phyloP scores from a whole-genome alignment of 768 basidiomycete genomes.

The Lenzites betulinus region DNA sequence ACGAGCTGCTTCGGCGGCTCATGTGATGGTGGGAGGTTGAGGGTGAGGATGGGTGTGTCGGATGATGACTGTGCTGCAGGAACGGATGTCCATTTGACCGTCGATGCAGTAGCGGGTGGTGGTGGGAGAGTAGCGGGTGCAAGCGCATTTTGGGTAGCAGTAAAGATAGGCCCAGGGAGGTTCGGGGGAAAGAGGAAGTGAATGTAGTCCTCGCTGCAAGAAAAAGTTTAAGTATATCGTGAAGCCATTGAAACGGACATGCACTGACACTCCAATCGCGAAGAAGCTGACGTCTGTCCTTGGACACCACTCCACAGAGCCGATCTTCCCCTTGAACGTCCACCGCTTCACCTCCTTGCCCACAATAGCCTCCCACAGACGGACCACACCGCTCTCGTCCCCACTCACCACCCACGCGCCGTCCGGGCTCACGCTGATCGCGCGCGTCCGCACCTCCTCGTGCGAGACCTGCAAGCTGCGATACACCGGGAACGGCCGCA shows the following conservation, averaged over 20 bases:
- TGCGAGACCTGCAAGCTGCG: conserved; percentile 73
- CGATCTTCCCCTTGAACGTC: conserved; percentile 78
- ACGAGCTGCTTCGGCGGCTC: conserved; percentile 77
- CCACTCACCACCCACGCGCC: conserved; percentile 92
- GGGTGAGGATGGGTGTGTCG: conserved; percentile 59
- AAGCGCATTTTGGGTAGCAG: conserved; percentile 61
- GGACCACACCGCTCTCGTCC: conserved; percentile 83
- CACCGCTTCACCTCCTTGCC: conserved; percentile 88
- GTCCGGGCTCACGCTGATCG: conserved; percentile 80
- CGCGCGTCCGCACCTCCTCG: conserved; percentile 65
- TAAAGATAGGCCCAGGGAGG: conserved; percentile 56
- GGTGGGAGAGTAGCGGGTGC: conserved; percentile 67
- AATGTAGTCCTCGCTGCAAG: conserved; percentile 72
- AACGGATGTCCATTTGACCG: conserved; percentile 68
- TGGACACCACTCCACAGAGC: conserved; percentile 92
- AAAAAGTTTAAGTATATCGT: not conserved
- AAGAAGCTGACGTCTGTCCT: conserved; percentile 80
- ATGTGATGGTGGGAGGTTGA: conserved; percentile 64
- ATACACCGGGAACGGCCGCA: conserved; percentile 94
- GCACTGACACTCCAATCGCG: conserved; percentile 71
- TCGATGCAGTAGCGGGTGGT: conserved; percentile 54
- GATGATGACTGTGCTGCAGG: conserved; percentile 47
- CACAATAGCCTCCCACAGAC: conserved; percentile 90
- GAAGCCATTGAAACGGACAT: not conserved
- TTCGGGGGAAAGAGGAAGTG: conserved; percentile 83